These are phyloP conservation scores for Lantana camara DNA, from an alignment of 257 asterid species.

Conservation along the genomic window DNA sequence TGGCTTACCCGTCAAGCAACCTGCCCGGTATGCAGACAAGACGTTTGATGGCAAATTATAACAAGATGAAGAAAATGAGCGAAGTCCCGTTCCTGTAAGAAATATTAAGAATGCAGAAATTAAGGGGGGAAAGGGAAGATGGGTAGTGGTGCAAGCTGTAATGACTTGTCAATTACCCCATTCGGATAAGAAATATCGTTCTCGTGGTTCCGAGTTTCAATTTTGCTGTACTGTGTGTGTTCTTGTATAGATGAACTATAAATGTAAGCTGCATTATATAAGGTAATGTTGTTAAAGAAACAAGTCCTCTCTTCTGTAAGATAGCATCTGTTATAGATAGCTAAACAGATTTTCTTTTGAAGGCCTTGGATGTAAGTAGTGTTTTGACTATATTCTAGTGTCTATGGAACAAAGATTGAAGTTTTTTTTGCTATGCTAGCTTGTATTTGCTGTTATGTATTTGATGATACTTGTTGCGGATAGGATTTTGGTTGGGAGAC, in stretches of 20 bases:
- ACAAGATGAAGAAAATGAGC: neutral
- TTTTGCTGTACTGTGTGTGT: too few species aligned
- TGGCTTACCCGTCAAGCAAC: conserved; percentile 65
- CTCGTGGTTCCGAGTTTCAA: neutral
- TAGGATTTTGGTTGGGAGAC: too few species aligned
- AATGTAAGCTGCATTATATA: too few species aligned
- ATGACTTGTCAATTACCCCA: neutral
- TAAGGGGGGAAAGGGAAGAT: neutral
- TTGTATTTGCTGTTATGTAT: too few species aligned
- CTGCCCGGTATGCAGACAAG: conserved; percentile 75
- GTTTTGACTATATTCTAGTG: neutral
- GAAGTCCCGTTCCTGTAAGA: neutral
- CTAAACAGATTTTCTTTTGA: neutral
- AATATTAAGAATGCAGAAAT: neutral
- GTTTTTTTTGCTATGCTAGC: too few species aligned
- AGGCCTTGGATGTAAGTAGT: neutral
- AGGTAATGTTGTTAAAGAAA: neutral
- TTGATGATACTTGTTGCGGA: too few species aligned
- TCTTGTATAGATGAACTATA: conserved; percentile 1
- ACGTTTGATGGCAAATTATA: conserved; percentile 28
- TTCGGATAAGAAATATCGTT: neutral
- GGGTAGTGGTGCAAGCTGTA: neutral
- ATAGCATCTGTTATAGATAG: neutral
- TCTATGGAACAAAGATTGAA: neutral
- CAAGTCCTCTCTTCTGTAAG: neutral